Conservation (phyloP, 192 early-diverging fungal genomes). For the Powellomyces hirtus region DNA sequence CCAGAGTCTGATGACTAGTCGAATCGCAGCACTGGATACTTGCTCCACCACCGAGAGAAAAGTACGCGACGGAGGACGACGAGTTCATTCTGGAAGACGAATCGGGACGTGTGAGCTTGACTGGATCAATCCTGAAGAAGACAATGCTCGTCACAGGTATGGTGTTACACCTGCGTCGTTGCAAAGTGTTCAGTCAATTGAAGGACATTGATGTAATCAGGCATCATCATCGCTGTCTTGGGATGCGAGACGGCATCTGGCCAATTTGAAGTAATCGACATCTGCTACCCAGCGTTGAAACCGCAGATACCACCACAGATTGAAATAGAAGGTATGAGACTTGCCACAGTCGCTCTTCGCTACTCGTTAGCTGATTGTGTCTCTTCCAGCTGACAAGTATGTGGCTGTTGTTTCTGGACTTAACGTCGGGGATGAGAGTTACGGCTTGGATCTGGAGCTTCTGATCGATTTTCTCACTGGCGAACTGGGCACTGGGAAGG, state of each 20-base stretch:
- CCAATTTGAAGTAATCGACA: conserved; percentile 80
- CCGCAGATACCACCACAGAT: conserved; percentile 39
- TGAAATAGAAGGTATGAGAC: not conserved
- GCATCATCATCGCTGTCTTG: conserved; percentile 74
- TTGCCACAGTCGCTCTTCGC: not conserved
- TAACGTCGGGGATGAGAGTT: conserved; percentile 54
- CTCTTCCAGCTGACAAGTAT: conserved; percentile 49
- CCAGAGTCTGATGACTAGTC: not conserved
- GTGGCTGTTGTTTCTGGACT: conserved; percentile 85
- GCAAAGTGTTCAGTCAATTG: too few species aligned
- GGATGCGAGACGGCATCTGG: conserved; percentile 74
- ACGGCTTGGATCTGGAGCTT: conserved; percentile 65
- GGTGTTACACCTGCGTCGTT: not conserved
- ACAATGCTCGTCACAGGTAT: conserved; percentile 72
- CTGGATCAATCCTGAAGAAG: conserved; percentile 54
- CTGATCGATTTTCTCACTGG: conserved; percentile 79
- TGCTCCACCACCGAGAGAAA: conserved; percentile 57
- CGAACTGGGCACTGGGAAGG: conserved; percentile 56
- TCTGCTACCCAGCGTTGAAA: conserved; percentile 68
- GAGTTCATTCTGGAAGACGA: conserved; percentile 83
- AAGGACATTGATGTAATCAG: too few species aligned
- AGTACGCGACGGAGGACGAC: conserved; percentile 68
- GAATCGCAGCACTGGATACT: conserved; percentile 62
- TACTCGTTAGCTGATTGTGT: not conserved
- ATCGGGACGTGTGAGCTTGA: conserved; percentile 79